A percentile compares a stretch with the other conserved stretches of the same genome.
Conservation (phyloP, 192 early-diverging fungal genomes). For the Mycoemilia scoparia region DNA sequence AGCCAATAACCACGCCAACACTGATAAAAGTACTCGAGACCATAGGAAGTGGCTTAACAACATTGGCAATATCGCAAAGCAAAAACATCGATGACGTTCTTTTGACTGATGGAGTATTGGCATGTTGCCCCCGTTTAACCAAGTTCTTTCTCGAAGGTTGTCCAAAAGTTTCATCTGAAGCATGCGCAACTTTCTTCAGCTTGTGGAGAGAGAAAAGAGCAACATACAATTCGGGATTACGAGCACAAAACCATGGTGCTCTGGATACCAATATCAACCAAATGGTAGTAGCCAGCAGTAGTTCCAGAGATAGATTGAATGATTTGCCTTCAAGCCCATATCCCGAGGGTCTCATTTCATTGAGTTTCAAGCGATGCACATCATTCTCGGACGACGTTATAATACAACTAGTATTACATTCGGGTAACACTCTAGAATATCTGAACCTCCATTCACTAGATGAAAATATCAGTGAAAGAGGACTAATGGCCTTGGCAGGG, state of each 20-base stretch:
- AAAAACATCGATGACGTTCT: slow-evolving; percentile 17
- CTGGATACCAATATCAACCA: neutral
- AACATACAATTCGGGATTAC: no score
- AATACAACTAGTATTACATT: slow-evolving; percentile 34
- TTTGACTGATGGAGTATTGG: slow-evolving; percentile 5
- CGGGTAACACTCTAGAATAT: slow-evolving; percentile 30
- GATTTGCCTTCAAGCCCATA: neutral
- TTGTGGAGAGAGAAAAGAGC: slow-evolving; percentile 1
- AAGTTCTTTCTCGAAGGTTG: slow-evolving; percentile 18
- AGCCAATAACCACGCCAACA: slow-evolving; percentile 12
- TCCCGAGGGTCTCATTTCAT: slow-evolving; percentile 12
- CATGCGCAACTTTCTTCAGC: slow-evolving; percentile 13
- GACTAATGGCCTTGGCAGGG: slow-evolving; percentile 33
- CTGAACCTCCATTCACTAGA: slow-evolving; percentile 58
- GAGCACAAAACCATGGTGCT: neutral
- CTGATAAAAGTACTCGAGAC: slow-evolving; percentile 9
- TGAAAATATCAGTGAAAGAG: slow-evolving; percentile 33
- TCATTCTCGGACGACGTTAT: slow-evolving; percentile 43
- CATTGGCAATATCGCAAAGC: slow-evolving; percentile 17
- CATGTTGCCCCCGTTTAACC: slow-evolving; percentile 4
- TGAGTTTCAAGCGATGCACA: slow-evolving; percentile 47
- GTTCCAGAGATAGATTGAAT: neutral
- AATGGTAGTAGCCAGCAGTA: neutral
- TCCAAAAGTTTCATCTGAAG: slow-evolving; percentile 7
- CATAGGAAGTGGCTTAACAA: slow-evolving; percentile 10